phyloP scores from a whole-genome alignment of 2,329 filamentous ascomycete genomes.

The Claviceps arundinis region DNA sequence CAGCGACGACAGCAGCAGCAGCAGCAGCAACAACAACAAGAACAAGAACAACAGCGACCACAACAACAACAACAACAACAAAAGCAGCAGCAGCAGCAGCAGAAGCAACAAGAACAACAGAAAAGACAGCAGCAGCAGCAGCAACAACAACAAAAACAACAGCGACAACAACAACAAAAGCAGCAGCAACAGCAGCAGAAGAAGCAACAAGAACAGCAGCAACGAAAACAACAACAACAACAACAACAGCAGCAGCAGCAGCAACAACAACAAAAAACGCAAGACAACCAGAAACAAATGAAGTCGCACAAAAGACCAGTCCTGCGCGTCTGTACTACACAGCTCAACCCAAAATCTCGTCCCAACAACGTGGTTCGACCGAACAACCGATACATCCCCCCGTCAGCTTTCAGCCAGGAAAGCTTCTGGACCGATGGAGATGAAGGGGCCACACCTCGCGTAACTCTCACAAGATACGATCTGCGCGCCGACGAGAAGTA shows the following conservation, averaged over 20 bases:
- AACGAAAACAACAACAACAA: not conserved
- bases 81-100: not conserved
- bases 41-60: not conserved
- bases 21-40: not conserved
- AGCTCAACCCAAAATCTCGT: not conserved
- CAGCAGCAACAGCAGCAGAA: not conserved
- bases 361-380: not conserved
- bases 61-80: not conserved
- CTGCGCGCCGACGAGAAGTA: conserved; percentile 3
- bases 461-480: conserved; percentile 5
- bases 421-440: conserved; percentile 3
- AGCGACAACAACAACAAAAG: not conserved
- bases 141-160: not conserved
- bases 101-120: not conserved
- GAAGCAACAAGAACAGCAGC: not conserved
- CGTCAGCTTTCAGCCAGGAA: not conserved
- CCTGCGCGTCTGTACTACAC: not conserved
- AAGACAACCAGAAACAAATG: not conserved
- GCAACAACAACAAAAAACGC: not conserved
- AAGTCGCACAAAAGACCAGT: not conserved
- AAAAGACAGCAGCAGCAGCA: not conserved
- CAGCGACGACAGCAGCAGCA: not conserved
- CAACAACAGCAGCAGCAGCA: not conserved
- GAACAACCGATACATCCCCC: not conserved
- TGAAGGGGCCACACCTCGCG: conserved; percentile 1